A percentile compares a stretch with the other conserved stretches of the same genome.
phyloP scores from a whole-genome alignment of 2,329 filamentous ascomycete species.

The Parasarocladium wereldwijsianum region DNA sequence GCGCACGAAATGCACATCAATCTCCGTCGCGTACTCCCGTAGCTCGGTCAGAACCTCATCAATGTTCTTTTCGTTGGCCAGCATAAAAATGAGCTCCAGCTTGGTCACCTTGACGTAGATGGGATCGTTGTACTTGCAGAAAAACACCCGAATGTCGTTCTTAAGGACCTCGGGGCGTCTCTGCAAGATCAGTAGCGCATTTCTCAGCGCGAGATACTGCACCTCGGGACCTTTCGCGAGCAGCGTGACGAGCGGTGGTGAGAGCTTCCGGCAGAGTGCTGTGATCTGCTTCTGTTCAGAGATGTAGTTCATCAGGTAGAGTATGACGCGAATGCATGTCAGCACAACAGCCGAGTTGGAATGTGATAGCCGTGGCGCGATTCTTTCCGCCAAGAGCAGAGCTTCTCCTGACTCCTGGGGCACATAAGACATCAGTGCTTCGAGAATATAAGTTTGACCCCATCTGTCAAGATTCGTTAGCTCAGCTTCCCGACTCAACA shows the following conservation, averaged over 20 bases:
- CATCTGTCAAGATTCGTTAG: constrained; percentile 41
- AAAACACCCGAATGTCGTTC: constrained; percentile 97
- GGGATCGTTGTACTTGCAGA: constrained; percentile 99
- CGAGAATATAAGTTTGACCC: constrained; percentile 97
- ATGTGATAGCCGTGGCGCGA: constrained; percentile 89
- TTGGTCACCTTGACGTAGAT: constrained; percentile 99
- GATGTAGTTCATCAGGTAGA: constrained; percentile 99
- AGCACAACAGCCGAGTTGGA: constrained; percentile 94
- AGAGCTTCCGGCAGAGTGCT: constrained; percentile 78
- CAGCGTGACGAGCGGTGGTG: constrained; percentile 84
- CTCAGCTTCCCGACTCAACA: not conserved
- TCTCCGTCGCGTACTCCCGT: constrained; percentile 93
- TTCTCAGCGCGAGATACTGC: constrained; percentile 90
- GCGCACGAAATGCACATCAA: constrained; percentile 95
- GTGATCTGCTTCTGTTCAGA: constrained; percentile 79
- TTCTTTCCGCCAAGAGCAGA: constrained; percentile 77
- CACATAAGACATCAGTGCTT: constrained; percentile 95
- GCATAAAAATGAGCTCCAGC: constrained; percentile 96
- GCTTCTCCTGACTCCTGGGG: constrained; percentile 85
- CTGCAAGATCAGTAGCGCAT: constrained; percentile 87
- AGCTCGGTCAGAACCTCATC: constrained; percentile 87
- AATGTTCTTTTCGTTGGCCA: constrained; percentile 90
- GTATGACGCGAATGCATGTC: constrained; percentile 87
- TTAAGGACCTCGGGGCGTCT: constrained; percentile 81
- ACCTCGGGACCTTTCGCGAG: constrained; percentile 94